Evolutionary conservation across 305 asterid genomes (phyloP), one percentile per base, ranked within the genome.

Genomic region (Fraxinus floribunda): DNA sequence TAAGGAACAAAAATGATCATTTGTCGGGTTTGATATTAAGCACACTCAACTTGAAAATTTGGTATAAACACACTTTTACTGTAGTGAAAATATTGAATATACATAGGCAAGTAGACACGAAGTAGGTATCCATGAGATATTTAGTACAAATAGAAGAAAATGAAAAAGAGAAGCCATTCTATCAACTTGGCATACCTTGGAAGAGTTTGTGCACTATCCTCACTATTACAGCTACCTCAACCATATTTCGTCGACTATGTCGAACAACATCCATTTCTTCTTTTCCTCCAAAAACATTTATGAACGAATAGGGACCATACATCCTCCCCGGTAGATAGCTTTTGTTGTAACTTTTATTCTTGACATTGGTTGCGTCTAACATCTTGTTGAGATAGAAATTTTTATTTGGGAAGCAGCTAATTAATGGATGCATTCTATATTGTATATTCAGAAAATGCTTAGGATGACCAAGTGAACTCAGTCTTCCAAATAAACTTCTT

Each of bases 391-490:
- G 16, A 66, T 94, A 94, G 85, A 94, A 93, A 16, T 77, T 83
- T 44, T 87, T 79, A 90, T 91, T 94, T 7, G 97, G 98, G 77
- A 94, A 94, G 38, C 36, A 64, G 44, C 96, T 93, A 16, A 94
- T 94, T 20, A 89, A 81, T 52, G 96, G 97, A 85, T 94, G 97
- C 97, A 94, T 94, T 39, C 95, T 84, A 84, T 94, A 94, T 62
- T 93, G 97, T 78, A 86, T 70, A 78, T 89, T 84, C 68, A 94
- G 96, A 76, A 93, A 83, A 62, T 89, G 93, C 88, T 89, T 90
- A 32, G 85, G 78, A 77, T 88, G 93, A 9, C 90, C 95, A 79
- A 93, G 44, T 15, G 83, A 88, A 84, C 94, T 88, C 83, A 93
- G 81, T 77, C 98, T 90, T 88, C 87, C 95, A 82, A 94, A 94